Conservation (phyloP, 495 filamentous ascomycete species). For the Lentithecium fluviatile region DNA sequence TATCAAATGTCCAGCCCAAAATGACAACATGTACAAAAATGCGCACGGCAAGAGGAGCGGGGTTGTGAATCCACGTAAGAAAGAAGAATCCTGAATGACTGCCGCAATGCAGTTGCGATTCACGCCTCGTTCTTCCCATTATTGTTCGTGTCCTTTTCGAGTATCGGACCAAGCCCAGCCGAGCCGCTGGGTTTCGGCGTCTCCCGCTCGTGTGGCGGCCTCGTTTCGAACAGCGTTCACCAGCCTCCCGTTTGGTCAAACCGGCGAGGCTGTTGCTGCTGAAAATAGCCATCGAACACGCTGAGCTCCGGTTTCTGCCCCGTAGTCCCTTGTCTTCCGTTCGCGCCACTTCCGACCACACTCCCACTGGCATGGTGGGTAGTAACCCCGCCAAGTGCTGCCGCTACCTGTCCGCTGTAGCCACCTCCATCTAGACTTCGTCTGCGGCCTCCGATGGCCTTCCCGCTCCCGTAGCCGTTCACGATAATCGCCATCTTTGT, state of each 20-base stretch:
- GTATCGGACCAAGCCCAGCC: too few species aligned
- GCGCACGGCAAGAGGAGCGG: too few species aligned
- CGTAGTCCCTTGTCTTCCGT: neutral
- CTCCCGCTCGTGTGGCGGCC: neutral
- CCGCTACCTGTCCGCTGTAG: slow-evolving; percentile 21
- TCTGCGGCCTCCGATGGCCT: slow-evolving; percentile 13
- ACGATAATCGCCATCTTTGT: slow-evolving; percentile 25
- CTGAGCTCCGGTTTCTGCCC: slow-evolving; percentile 25
- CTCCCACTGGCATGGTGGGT: neutral
- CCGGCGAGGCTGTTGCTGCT: slow-evolving; percentile 15
- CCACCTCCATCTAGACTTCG: slow-evolving; percentile 31
- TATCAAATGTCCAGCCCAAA: slow-evolving; percentile 6
- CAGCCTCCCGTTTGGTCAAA: slow-evolving; percentile 2
- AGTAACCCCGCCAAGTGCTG: slow-evolving; percentile 6
- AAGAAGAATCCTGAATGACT: too few species aligned
- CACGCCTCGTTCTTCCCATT: too few species aligned
- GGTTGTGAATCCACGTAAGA: too few species aligned
- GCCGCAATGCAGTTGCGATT: too few species aligned
- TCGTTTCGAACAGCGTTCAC: neutral
- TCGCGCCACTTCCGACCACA: neutral
- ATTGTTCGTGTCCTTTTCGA: too few species aligned
- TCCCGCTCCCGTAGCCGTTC: slow-evolving; percentile 16
- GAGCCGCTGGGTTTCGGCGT: neutral
- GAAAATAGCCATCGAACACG: slow-evolving; percentile 26
- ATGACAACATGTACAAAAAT: neutral